Evolutionary conservation across 345 rosid genomes (phyloP).

Genomic region (Lenwebbia sp.): DNA sequence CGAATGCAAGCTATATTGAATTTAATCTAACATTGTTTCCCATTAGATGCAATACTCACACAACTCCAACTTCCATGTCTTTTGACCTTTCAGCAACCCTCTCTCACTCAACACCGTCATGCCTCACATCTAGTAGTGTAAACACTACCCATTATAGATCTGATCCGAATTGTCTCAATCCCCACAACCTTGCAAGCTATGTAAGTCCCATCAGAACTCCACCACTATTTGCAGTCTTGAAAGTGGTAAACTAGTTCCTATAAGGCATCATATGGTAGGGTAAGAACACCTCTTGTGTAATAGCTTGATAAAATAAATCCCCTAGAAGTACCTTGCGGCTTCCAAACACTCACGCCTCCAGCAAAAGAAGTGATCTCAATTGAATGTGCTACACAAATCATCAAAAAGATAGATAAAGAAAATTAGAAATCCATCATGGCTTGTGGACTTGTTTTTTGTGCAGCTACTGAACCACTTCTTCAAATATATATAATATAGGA

Average conservation of each 20-base stretch:
- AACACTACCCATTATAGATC: background rate
- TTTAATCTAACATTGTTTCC: background rate
- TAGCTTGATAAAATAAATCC: background rate
- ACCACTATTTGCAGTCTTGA: background rate
- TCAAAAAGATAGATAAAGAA: too few relatives aligned
- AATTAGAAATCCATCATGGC: background rate
- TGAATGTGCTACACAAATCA: background rate
- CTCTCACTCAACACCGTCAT: background rate
- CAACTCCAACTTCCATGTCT: background rate
- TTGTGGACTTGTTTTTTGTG: background rate
- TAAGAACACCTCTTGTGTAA: background rate
- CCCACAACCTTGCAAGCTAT: background rate
- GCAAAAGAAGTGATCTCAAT: background rate
- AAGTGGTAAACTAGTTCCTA: background rate
- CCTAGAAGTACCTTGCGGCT: background rate
- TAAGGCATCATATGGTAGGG: background rate
- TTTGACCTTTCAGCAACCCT: rapidly evolving
- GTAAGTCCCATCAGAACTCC: background rate
- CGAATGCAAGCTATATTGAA: background rate
- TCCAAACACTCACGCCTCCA: background rate
- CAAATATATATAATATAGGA: background rate
- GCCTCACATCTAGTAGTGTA: background rate
- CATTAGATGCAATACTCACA: background rate
- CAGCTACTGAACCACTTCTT: background rate
- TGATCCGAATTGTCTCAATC: background rate